phyloP scores from a whole-genome alignment of 768 basidiomycete genomes.

The Myochromella boudieri region DNA sequence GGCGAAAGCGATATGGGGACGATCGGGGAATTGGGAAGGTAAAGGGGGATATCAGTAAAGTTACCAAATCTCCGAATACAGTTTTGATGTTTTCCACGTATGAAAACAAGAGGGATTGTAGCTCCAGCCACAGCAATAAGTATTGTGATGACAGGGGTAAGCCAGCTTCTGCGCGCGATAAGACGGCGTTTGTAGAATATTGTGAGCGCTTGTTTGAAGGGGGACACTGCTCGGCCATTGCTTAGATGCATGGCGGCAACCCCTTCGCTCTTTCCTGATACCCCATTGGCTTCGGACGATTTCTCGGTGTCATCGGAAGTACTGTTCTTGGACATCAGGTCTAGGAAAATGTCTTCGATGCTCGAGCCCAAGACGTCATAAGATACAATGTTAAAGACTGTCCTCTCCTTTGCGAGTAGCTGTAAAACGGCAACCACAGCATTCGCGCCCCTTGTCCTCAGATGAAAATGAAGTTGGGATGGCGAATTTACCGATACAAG shows the following conservation, averaged over 20 bases:
- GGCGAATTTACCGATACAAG: slow-evolving; percentile 43
- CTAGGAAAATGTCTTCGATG: slow-evolving; percentile 81
- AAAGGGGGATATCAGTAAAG: slow-evolving; percentile 45
- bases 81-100: slow-evolving; percentile 47
- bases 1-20: slow-evolving; percentile 27
- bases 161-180: slow-evolving; percentile 66
- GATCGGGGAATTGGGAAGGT: slow-evolving; percentile 50
- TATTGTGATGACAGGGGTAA: slow-evolving; percentile 57
- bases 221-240: slow-evolving; percentile 52
- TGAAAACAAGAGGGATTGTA: slow-evolving; percentile 67
- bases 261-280: slow-evolving; percentile 11
- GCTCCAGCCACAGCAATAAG: slow-evolving; percentile 59
- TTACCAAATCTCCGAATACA: slow-evolving; percentile 44
- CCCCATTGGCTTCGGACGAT: slow-evolving; percentile 11
- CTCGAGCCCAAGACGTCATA: slow-evolving; percentile 74
- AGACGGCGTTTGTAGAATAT: slow-evolving; percentile 73
- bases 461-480: slow-evolving; percentile 48
- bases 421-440: slow-evolving; percentile 57
- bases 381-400: slow-evolving; percentile 38
- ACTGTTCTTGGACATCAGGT: slow-evolving; percentile 56
- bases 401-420: slow-evolving; percentile 47
- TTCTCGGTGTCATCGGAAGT: slow-evolving; percentile 19
- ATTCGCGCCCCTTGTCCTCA: slow-evolving; percentile 58
- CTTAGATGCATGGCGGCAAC: slow-evolving; percentile 38
- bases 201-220: slow-evolving; percentile 65